phyloP scores from a whole-genome alignment of 768 basidiomycete genomes.

The Amanita rimosa region DNA sequence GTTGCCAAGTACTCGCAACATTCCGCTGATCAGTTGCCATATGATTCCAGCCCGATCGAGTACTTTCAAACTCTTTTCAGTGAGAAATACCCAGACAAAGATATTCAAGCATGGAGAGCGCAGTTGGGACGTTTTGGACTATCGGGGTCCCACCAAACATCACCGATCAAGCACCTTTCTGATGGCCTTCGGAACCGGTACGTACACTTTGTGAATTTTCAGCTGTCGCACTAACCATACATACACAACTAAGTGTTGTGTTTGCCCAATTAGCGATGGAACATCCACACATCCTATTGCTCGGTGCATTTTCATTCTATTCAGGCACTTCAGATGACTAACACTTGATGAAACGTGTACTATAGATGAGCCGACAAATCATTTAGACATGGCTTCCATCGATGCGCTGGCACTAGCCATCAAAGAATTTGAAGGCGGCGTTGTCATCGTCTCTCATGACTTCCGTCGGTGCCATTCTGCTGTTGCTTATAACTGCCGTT shows the following conservation, averaged over 20 bases:
- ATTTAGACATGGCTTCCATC: conserved; percentile 96
- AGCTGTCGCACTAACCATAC: conserved; percentile 6
- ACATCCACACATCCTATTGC: conserved; percentile 87
- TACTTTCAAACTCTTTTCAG: conserved; percentile 80
- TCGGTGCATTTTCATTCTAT: conserved; percentile 35
- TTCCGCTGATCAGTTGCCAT: conserved; percentile 96
- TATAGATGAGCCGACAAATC: conserved; percentile 89
- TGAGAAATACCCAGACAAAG: conserved; percentile 89
- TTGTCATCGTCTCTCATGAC: conserved; percentile 99
- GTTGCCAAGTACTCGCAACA: conserved; percentile 99
- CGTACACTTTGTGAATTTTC: conserved; percentile 12
- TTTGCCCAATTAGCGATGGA: conserved; percentile 97
- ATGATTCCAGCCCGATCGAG: conserved; percentile 83
- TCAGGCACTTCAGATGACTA: conserved; percentile 3
- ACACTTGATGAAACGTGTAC: conserved; percentile 7
- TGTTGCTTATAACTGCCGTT: not conserved
- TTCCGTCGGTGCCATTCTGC: conserved; percentile 59
- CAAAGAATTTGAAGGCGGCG: conserved; percentile 95
- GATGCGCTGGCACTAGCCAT: conserved; percentile 93
- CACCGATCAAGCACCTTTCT: conserved; percentile 88
- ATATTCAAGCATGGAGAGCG: conserved; percentile 84
- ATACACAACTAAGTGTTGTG: conserved; percentile 57
- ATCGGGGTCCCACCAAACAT: conserved; percentile 86
- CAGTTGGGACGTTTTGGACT: conserved; percentile 96
- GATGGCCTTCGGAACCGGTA: conserved; percentile 95